phyloP scores from a whole-genome alignment of 2,329 filamentous ascomycete genomes.

The Balansia obtecta region DNA sequence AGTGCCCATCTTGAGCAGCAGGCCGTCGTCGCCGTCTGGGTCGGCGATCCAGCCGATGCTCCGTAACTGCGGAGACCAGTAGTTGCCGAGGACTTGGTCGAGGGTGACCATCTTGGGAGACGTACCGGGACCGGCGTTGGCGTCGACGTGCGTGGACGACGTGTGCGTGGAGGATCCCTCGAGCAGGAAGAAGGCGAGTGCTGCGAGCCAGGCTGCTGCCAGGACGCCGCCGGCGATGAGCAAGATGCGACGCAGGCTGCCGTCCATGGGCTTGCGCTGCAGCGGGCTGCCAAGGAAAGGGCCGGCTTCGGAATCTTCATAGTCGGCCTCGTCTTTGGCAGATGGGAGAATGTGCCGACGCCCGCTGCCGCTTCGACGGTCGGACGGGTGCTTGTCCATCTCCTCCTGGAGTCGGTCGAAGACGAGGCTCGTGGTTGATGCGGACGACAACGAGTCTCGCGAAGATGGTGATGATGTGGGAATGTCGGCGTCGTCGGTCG shows the following conservation, averaged over 20 bases:
- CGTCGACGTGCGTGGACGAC: too few relatives aligned
- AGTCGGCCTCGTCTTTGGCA: slow-evolving; percentile 19
- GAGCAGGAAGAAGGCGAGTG: slow-evolving; percentile 53
- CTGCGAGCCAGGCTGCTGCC: slow-evolving; percentile 54
- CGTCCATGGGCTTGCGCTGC: slow-evolving; percentile 48
- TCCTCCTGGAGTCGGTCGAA: slow-evolving; percentile 63
- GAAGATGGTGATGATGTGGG: slow-evolving; percentile 21
- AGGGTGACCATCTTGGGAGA: slow-evolving; percentile 62
- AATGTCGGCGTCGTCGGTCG: slow-evolving; percentile 9
- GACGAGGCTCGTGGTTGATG: slow-evolving; percentile 73
- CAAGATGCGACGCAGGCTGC: slow-evolving; percentile 48
- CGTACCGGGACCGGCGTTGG: slow-evolving; percentile 49
- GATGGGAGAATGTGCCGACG: slow-evolving; percentile 14
- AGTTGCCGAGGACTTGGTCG: slow-evolving; percentile 54
- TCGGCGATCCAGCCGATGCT: slow-evolving; percentile 68
- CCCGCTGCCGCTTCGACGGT: slow-evolving; percentile 8
- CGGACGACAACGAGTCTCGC: slow-evolving; percentile 54
- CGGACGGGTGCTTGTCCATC: slow-evolving; percentile 19
- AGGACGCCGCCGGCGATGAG: slow-evolving; percentile 50
- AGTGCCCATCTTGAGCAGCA: slow-evolving; percentile 63
- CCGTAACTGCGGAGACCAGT: slow-evolving; percentile 52
- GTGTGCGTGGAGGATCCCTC: slow-evolving; percentile 55
- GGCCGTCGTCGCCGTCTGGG: slow-evolving; percentile 65
- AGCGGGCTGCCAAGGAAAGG: slow-evolving; percentile 34
- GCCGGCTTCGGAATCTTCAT: slow-evolving; percentile 35